phyloP scores from a whole-genome alignment of 2,329 filamentous ascomycete species.

The Rugonectria rugulosa region DNA sequence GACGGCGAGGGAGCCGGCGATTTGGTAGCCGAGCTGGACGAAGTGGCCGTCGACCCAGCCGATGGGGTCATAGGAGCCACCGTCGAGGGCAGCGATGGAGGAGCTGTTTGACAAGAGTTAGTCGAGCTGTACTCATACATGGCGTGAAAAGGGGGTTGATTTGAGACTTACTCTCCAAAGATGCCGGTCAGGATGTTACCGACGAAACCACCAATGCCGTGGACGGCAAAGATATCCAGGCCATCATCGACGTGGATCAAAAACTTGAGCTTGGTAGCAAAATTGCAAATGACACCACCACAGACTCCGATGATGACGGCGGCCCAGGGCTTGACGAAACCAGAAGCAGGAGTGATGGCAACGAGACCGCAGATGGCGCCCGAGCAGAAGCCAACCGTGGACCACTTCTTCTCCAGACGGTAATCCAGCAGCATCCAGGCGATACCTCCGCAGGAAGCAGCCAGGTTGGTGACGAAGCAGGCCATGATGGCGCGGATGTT shows the following conservation, averaged over 20 bases:
- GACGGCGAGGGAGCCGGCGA: slow-evolving; percentile 71
- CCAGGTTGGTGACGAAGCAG: slow-evolving; percentile 85
- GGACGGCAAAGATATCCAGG: slow-evolving; percentile 90
- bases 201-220: slow-evolving; percentile 83
- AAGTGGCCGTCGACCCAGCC: slow-evolving; percentile 78
- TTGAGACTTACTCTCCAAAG: slow-evolving; percentile 73
- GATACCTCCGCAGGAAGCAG: slow-evolving; percentile 81
- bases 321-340: slow-evolving; percentile 75
- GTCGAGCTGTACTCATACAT: too few relatives aligned
- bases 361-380: slow-evolving; percentile 88
- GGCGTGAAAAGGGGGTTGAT: not conserved
- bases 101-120: too few relatives aligned
- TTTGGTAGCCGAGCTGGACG: slow-evolving; percentile 74
- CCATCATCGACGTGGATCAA: slow-evolving; percentile 81
- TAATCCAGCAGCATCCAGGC: slow-evolving; percentile 90
- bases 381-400: slow-evolving; percentile 91
- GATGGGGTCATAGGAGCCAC: slow-evolving; percentile 63
- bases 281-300: slow-evolving; percentile 77
- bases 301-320: slow-evolving; percentile 66
- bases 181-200: slow-evolving; percentile 82
- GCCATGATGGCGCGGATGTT: slow-evolving; percentile 92
- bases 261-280: slow-evolving; percentile 84
- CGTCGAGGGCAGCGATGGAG: slow-evolving; percentile 78
- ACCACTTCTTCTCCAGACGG: slow-evolving; percentile 92
- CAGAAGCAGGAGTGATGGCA: slow-evolving; percentile 84